These are phyloP conservation scores for Neurospora tetraspora DNA, from an alignment of 495 filamentous ascomycete genomes.

Conservation along the genomic window DNA sequence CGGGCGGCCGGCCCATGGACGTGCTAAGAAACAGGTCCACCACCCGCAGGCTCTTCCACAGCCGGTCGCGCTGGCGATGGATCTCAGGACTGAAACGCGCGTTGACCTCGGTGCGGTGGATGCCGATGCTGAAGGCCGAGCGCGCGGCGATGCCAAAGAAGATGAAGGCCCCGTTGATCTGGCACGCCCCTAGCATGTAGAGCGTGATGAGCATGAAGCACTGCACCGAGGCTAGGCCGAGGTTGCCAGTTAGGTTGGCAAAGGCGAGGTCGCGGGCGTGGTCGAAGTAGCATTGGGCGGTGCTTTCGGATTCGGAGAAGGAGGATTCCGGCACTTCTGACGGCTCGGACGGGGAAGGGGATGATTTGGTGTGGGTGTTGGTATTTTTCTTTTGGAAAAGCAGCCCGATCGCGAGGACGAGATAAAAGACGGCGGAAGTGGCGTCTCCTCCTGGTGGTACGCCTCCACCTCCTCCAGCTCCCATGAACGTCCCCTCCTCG, in stretches of 20 bases:
- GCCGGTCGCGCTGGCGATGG: slow-evolving; percentile 40
- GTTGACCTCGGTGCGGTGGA: slow-evolving; percentile 53
- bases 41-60: slow-evolving; percentile 53
- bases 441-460: slow-evolving; percentile 18
- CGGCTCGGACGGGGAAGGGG: neutral
- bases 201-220: slow-evolving; percentile 48
- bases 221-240: slow-evolving; percentile 45
- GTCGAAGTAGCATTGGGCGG: slow-evolving; percentile 44
- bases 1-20: slow-evolving; percentile 50
- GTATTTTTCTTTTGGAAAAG: slow-evolving; percentile 29
- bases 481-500: neutral
- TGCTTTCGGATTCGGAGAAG: slow-evolving; percentile 29
- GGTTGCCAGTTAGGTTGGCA: slow-evolving; percentile 43
- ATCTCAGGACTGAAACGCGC: slow-evolving; percentile 42
- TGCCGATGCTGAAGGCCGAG: slow-evolving; percentile 49
- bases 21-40: slow-evolving; percentile 51
- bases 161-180: slow-evolving; percentile 52
- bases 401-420: slow-evolving; percentile 48
- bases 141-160: slow-evolving; percentile 48
- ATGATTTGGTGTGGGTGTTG: neutral
- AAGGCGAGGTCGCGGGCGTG: slow-evolving; percentile 47
- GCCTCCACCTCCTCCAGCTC: slow-evolving; percentile 8
- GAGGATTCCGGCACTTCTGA: neutral
- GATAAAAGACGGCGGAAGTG: slow-evolving; percentile 45
- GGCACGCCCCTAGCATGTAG: slow-evolving; percentile 51